These are phyloP conservation scores for Pichia sp. DNA, from an alignment of 1,139 yeast genomes.

Conservation along the genomic window DNA sequence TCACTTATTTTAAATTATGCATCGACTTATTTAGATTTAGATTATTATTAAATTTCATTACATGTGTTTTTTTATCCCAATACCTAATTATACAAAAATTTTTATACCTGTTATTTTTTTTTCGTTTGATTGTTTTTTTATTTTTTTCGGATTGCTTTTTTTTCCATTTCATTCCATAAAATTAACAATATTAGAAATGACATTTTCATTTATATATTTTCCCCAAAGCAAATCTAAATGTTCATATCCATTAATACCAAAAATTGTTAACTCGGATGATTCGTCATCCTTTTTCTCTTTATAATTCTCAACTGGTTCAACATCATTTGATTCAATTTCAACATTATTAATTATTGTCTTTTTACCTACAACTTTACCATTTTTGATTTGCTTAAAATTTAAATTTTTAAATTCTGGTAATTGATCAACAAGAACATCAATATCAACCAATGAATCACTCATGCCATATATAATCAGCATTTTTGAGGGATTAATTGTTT, in stretches of 20 bases:
- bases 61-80: too few relatives aligned
- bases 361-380: conserved; percentile 17
- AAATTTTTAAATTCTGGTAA: conserved; percentile 33
- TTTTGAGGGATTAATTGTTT: conserved; percentile 46
- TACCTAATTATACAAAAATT: too few relatives aligned
- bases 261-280: conserved; percentile 19
- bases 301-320: background rate
- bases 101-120: too few relatives aligned
- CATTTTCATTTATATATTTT: conserved; percentile 48
- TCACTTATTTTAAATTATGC: background rate
- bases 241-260: conserved; percentile 58
- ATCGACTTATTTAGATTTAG: too few relatives aligned
- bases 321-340: conserved; percentile 13
- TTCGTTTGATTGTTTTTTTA: too few relatives aligned
- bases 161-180: conserved; percentile 24
- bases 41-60: too few relatives aligned
- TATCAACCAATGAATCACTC: conserved; percentile 77
- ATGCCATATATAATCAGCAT: conserved; percentile 68
- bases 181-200: conserved; percentile 47
- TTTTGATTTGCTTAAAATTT: conserved; percentile 10
- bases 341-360: conserved; percentile 15
- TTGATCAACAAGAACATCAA: conserved; percentile 60
- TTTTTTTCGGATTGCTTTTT: background rate
- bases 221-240: conserved; percentile 94
- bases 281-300: background rate